Percentiles rank a stretch among this genome's conserved stretches.
These are phyloP conservation scores for Rhododendron molle DNA, from an alignment of 148 eudicot species.

Conservation along the genomic window DNA sequence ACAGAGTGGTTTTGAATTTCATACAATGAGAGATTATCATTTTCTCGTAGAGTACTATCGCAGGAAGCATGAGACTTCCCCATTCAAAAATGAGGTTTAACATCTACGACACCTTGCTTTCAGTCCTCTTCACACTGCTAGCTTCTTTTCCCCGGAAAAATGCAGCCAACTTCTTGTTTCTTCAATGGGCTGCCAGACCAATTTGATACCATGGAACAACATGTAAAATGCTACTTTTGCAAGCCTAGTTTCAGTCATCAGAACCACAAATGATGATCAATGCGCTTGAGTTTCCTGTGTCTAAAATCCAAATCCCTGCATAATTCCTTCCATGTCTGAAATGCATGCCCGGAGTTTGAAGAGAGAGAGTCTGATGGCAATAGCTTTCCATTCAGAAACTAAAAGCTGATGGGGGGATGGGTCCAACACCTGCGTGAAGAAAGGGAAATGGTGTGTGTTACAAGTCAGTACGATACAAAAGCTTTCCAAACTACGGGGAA, in stretches of 20 bases:
- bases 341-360: not conserved
- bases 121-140: conserved; percentile 1
- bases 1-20: not conserved
- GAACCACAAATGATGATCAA: not conserved
- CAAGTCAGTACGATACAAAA: not conserved
- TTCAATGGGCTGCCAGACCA: not conserved
- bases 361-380: not conserved
- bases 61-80: not conserved
- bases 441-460: not conserved
- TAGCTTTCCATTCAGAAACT: not conserved
- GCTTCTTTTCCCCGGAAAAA: not conserved
- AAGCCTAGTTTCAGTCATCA: not conserved
- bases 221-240: not conserved
- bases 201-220: not conserved
- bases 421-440: conserved; percentile 31
- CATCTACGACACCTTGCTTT: not conserved
- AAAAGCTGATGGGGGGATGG: conserved; percentile 15
- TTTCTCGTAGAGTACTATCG: not conserved
- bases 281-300: not conserved
- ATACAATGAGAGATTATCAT: not conserved
- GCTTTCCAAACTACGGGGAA: not conserved
- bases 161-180: not conserved
- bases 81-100: not conserved
- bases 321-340: not conserved
- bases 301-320: not conserved